These are phyloP conservation scores for Phytopythium oedochilum DNA, from an alignment of 352 stramenopile species.

Conservation along the genomic window DNA sequence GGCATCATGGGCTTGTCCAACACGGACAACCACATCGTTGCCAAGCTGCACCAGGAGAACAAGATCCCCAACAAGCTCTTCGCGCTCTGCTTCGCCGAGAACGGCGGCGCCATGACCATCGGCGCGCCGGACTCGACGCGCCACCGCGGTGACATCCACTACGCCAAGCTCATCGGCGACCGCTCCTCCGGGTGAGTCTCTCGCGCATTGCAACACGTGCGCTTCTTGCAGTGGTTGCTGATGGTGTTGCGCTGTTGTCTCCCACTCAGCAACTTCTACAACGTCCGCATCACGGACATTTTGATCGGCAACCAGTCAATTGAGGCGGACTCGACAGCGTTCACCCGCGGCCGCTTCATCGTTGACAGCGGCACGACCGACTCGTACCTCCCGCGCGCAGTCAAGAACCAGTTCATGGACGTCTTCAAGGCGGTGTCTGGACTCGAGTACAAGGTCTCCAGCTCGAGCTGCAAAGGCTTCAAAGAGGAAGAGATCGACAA, in stretches of 20 bases:
- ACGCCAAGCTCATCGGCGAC: slow-evolving; percentile 50
- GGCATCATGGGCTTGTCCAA: slow-evolving; percentile 85
- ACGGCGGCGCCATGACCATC: slow-evolving; percentile 69
- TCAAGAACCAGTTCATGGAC: slow-evolving; percentile 50
- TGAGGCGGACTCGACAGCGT: slow-evolving; percentile 31
- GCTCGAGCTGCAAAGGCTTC: slow-evolving; percentile 41
- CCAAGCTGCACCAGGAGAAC: slow-evolving; percentile 68
- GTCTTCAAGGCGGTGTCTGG: slow-evolving; percentile 49
- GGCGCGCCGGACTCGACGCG: slow-evolving; percentile 40
- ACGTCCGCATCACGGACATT: slow-evolving; percentile 61
- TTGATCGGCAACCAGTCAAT: slow-evolving; percentile 59
- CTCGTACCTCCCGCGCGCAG: slow-evolving; percentile 59
- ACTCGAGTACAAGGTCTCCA: slow-evolving; percentile 40
- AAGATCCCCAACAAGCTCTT: slow-evolving; percentile 82
- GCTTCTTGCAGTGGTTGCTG: slow-evolving; percentile 7
- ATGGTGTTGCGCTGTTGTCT: slow-evolving; percentile 5
- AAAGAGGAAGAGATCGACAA: slow-evolving; percentile 40
- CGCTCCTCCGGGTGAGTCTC: slow-evolving; percentile 10
- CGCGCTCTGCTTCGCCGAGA: slow-evolving; percentile 65
- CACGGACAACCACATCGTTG: slow-evolving; percentile 65
- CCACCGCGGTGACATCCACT: slow-evolving; percentile 48
- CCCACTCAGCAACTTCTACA: slow-evolving; percentile 52
- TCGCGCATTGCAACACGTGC: too few relatives aligned
- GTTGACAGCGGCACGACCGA: slow-evolving; percentile 85
- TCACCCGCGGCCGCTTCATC: slow-evolving; percentile 58